These are phyloP conservation scores for Cladosporium sphaerospermum DNA, from an alignment of 2,329 filamentous ascomycete species.

Conservation along the genomic window DNA sequence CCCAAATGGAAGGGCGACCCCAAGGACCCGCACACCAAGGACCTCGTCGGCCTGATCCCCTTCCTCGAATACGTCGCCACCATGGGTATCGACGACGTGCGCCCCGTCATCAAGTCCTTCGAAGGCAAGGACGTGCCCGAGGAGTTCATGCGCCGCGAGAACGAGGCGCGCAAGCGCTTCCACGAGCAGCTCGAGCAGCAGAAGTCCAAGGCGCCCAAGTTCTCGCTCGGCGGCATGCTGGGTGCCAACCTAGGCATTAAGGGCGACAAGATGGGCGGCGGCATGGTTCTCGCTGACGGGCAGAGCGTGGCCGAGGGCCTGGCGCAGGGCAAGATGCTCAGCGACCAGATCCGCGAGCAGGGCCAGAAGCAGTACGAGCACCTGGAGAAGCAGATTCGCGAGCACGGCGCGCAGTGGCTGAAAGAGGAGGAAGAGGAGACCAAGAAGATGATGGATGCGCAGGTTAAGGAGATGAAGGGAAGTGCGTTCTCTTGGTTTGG, in stretches of 20 bases:
- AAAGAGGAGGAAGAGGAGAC: constrained; percentile 85
- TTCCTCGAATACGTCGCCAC: constrained; percentile 97
- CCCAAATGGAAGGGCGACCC: constrained; percentile 82
- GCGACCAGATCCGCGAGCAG: constrained; percentile 86
- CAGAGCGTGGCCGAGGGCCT: constrained; percentile 69
- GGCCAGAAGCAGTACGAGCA: constrained; percentile 85
- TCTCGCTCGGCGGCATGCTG: constrained; percentile 58
- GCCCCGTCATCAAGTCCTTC: constrained; percentile 49
- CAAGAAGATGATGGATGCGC: constrained; percentile 84
- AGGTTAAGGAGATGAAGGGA: constrained; percentile 86
- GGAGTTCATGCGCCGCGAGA: constrained; percentile 86
- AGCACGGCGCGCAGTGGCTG: constrained; percentile 92
- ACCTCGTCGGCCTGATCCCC: constrained; percentile 81
- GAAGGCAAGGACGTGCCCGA: constrained; percentile 81
- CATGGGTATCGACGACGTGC: constrained; percentile 84
- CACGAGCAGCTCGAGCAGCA: constrained; percentile 68
- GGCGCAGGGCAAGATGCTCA: constrained; percentile 91
- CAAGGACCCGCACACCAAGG: constrained; percentile 59
- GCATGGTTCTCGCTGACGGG: constrained; percentile 44
- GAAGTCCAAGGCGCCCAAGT: constrained; percentile 54
- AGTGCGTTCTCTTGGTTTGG: constrained; percentile 58
- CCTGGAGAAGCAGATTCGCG: constrained; percentile 82
- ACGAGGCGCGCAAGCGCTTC: constrained; percentile 77
- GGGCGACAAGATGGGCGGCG: constrained; percentile 52
- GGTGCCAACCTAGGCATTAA: constrained; percentile 69